A percentile compares a stretch with the other conserved stretches of the same genome.
These are phyloP conservation scores for Kwoniella sp. DNA, from an alignment of 768 basidiomycete genomes.

Conservation along the genomic window DNA sequence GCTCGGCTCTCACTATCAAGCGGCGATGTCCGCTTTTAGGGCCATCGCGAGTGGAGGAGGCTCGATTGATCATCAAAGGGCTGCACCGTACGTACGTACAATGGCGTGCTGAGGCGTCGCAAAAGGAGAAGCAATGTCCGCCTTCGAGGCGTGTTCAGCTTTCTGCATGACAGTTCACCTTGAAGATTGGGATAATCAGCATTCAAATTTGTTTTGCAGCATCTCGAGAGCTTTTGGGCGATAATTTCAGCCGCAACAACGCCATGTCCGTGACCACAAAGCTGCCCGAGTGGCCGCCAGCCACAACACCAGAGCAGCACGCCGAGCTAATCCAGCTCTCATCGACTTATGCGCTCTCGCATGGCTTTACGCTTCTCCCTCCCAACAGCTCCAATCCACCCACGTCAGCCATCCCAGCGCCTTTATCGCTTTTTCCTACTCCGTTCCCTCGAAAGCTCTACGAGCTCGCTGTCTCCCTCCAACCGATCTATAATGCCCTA, in stretches of 20 bases:
- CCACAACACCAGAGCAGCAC: constrained; percentile 64
- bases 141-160: too few relatives aligned
- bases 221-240: too few relatives aligned
- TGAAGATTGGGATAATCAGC: too few relatives aligned
- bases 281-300: constrained; percentile 70
- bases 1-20: too few relatives aligned
- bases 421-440: constrained; percentile 82
- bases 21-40: too few relatives aligned
- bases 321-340: constrained; percentile 67
- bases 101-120: too few relatives aligned
- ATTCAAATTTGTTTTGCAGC: too few relatives aligned
- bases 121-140: too few relatives aligned
- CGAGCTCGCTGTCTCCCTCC: constrained; percentile 66
- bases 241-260: neutral
- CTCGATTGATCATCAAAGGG: too few relatives aligned
- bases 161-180: too few relatives aligned
- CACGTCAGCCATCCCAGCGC: constrained; percentile 83
- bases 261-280: constrained; percentile 20
- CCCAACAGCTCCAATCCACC: constrained; percentile 37
- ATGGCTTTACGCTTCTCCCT: constrained; percentile 67
- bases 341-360: constrained; percentile 79
- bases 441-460: constrained; percentile 79
- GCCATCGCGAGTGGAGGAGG: too few relatives aligned
- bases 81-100: too few relatives aligned
- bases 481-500: constrained; percentile 76